Base-by-base conservation (phyloP, 2,329 filamentous ascomycete genomes). In the Geoglossum cookeanum region DNA sequence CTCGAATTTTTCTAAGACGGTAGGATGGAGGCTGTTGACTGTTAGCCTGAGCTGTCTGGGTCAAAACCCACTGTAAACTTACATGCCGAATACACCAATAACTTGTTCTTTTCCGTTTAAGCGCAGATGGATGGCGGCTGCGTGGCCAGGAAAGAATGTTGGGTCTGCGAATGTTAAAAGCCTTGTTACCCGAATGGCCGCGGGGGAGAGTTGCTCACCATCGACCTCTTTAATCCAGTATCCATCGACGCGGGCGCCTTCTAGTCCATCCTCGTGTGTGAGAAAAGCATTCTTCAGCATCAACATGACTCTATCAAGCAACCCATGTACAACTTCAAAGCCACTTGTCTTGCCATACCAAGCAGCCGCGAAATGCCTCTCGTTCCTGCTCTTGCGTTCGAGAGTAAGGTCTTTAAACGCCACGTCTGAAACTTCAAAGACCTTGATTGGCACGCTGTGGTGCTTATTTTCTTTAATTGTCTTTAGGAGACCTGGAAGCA, bases 211-310 rank as follows among this genome's bases (percentile, higher is more conserved):
- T 32, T 4, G 56, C 75, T 64, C 69, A 81, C 79, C 87, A 64
- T 94, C 80, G 60, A 94, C 80, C 71, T 94, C 88, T 71, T 95
- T 84, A 64, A 97, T 92, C 85, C 87, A 97, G 74, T 98, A 98
- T 22, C 84, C 83, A 61, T 78, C 74, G 57, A 76, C 62, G 58
- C 70, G 72, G 68, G 77, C 75, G 39, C 70, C 70, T 55, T 70
- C 64, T 37, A 86, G 69, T 3, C 81, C 83, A 62, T 90, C 85
- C 65, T 90, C 87, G 59, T 79, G 77, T 2, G 81, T 85, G 59
- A 92, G 72, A 73, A 95, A 95, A 47, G 81, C 79, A 52, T 81
- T 85, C 66, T 85, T 85, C 60, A 98, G 79, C 91, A 97, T 97
- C 60, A 87, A 74, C 78, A 98, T 84, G 61, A 97, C 73, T 56